Conservation (phyloP, 2,329 filamentous ascomycete species). For the Alternaria incomplexa region DNA sequence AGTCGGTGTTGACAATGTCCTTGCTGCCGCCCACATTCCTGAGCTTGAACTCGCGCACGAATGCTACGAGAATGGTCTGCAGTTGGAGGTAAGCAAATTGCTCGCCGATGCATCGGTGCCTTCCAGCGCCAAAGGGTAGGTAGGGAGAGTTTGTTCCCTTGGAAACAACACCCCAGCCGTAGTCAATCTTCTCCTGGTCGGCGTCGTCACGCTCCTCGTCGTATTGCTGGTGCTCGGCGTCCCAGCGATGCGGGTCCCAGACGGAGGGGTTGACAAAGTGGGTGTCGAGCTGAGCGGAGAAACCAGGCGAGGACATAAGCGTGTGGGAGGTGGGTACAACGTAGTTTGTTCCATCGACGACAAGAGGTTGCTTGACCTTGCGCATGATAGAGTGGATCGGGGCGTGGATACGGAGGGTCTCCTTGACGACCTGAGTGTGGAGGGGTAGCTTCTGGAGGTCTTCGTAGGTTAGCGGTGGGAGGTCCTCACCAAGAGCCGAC, state of each 20-base stretch:
- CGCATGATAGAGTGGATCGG: constrained; percentile 96
- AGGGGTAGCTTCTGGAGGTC: constrained; percentile 79
- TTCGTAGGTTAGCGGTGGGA: constrained; percentile 78
- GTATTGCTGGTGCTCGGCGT: constrained; percentile 62
- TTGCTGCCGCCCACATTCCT: constrained; percentile 74
- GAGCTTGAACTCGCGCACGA: constrained; percentile 82
- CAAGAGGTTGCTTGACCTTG: constrained; percentile 87
- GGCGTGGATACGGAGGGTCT: constrained; percentile 87
- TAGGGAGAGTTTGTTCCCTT: constrained; percentile 91
- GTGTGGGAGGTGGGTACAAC: constrained; percentile 81
- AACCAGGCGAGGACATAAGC: constrained; percentile 84
- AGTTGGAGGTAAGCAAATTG: constrained; percentile 95
- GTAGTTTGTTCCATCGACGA: constrained; percentile 80
- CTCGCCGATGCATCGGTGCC: constrained; percentile 95
- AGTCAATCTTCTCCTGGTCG: constrained; percentile 79
- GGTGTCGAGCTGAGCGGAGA: constrained; percentile 72
- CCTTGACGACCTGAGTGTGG: constrained; percentile 84
- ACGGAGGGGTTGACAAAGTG: constrained; percentile 82
- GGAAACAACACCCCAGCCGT: constrained; percentile 90
- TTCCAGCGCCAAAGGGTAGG: constrained; percentile 89
- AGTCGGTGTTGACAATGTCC: constrained; percentile 72
- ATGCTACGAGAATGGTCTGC: constrained; percentile 78
- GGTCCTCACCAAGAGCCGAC: constrained; percentile 71
- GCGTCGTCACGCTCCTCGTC: constrained; percentile 60
- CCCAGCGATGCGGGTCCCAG: constrained; percentile 95